These are phyloP conservation scores for Starmerella roubikii DNA, from an alignment of 805 yeast genomes.

Conservation along the genomic window DNA sequence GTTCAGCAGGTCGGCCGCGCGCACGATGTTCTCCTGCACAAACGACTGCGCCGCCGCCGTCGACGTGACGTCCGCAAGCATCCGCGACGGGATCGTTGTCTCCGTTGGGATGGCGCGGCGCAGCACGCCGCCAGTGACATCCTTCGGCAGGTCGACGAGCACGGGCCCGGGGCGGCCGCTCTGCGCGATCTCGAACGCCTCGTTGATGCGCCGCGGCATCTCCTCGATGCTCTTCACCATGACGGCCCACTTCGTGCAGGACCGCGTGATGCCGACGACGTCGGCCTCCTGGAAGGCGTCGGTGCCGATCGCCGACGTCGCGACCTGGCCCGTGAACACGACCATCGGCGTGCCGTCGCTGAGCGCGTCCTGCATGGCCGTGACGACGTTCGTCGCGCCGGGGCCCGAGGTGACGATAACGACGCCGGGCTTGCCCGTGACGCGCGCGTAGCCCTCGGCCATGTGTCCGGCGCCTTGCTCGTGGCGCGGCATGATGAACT, in stretches of 20 bases:
- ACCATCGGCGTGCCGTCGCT: conserved; percentile 96
- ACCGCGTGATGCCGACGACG: conserved; percentile 88
- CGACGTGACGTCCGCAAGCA: conserved; percentile 57
- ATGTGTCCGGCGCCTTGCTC: conserved; percentile 99
- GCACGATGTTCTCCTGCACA: conserved; percentile 56
- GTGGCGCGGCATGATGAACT: conserved; percentile 85
- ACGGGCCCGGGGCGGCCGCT: conserved; percentile 98
- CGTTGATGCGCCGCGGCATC: conserved; percentile 88
- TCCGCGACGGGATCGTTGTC: conserved; percentile 47
- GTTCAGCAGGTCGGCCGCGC: conserved; percentile 69
- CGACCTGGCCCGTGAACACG: conserved; percentile 95
- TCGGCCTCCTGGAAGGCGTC: conserved; percentile 99
- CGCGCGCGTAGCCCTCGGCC: conserved; percentile 99
- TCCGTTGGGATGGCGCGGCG: conserved; percentile 81
- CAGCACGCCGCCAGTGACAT: conserved; percentile 86
- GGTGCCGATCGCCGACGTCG: conserved; percentile 90
- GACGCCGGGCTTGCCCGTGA: conserved; percentile 91
- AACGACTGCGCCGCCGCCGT: conserved; percentile 53
- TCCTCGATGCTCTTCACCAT: conserved; percentile 95
- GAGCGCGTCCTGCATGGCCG: conserved; percentile 97
- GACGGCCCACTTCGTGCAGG: conserved; percentile 98
- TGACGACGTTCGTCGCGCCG: conserved; percentile 94
- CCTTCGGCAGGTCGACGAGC: conserved; percentile 92
- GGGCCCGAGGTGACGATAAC: conserved; percentile 98
- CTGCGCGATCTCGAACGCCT: conserved; percentile 94